Evolutionary conservation across 768 basidiomycete genomes (phyloP).

Genomic region (Fibroporia radiculosa): DNA sequence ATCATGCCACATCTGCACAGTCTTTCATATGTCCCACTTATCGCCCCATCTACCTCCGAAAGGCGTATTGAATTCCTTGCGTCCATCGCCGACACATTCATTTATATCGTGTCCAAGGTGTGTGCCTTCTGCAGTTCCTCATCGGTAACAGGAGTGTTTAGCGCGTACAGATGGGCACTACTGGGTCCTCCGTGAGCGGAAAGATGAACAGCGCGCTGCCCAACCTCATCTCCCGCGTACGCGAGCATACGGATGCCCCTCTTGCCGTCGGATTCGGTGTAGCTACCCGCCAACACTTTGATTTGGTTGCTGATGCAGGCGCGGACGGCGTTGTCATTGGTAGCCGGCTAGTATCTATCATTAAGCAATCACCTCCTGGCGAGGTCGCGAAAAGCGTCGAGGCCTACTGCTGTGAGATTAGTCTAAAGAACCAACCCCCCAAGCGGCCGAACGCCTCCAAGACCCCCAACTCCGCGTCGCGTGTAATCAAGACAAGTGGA

Average conservation of each 20-base stretch:
- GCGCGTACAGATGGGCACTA: conserved; percentile 84
- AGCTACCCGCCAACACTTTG: conserved; percentile 82
- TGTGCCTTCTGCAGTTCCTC: conserved; percentile 4
- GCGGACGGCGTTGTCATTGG: conserved; percentile 96
- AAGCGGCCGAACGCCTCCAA: conserved; percentile 7
- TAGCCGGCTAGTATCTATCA: conserved; percentile 73
- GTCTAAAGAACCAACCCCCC: conserved; percentile 30
- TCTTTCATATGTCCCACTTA: conserved; percentile 89
- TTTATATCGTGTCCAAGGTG: conserved; percentile 97
- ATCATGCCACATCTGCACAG: conserved; percentile 31
- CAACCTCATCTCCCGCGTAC: conserved; percentile 76
- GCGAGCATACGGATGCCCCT: conserved; percentile 69
- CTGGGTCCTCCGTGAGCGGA: conserved; percentile 76
- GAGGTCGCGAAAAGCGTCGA: conserved; percentile 50
- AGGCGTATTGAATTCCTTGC: conserved; percentile 85
- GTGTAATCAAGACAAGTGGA: conserved; percentile 17
- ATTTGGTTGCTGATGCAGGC: conserved; percentile 76
- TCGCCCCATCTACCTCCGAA: conserved; percentile 89
- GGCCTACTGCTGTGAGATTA: conserved; percentile 69
- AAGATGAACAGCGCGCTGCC: conserved; percentile 73
- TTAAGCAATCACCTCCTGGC: conserved; percentile 53
- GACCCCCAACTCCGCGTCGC: conserved; percentile 21
- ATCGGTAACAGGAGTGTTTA: neutral
- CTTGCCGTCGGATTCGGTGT: conserved; percentile 97
- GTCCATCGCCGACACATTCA: conserved; percentile 93